A percentile compares a stretch with the other conserved stretches of the same genome.
Evolutionary conservation across 768 basidiomycete species (phyloP).

Genomic region (Collybia nuda): DNA sequence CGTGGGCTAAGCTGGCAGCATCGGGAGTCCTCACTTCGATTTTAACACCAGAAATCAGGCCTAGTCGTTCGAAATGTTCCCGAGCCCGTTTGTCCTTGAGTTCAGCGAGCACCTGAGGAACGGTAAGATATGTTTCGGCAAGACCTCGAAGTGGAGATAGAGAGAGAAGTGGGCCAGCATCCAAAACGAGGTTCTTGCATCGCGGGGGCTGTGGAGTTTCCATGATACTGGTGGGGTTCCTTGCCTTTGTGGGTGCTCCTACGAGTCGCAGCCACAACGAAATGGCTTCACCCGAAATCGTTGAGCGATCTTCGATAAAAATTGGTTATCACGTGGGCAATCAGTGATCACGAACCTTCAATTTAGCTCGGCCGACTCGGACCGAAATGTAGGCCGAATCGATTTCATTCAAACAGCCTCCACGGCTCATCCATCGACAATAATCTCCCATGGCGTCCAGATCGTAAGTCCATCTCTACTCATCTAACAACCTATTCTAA

Average conservation of each 20-base stretch:
- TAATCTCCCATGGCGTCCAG: slow-evolving; percentile 35
- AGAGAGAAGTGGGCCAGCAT: slow-evolving; percentile 91
- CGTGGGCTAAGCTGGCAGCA: slow-evolving; percentile 63
- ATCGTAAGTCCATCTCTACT: slow-evolving; percentile 32
- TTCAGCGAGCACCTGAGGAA: slow-evolving; percentile 88
- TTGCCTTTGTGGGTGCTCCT: not conserved
- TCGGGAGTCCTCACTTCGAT: slow-evolving; percentile 72
- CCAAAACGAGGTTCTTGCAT: slow-evolving; percentile 84
- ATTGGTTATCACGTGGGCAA: slow-evolving; percentile 12
- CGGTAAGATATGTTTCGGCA: slow-evolving; percentile 82
- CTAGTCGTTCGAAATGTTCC: slow-evolving; percentile 82
- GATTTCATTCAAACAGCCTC: slow-evolving; percentile 8
- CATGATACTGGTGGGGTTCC: slow-evolving; percentile 10
- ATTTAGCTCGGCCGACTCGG: slow-evolving; percentile 9
- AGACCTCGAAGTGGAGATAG: slow-evolving; percentile 88
- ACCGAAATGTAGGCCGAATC: slow-evolving; percentile 8
- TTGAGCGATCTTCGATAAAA: slow-evolving; percentile 13
- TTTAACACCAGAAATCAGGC: slow-evolving; percentile 72
- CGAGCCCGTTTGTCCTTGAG: slow-evolving; percentile 85
- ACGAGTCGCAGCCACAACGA: not conserved
- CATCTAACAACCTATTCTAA: not conserved
- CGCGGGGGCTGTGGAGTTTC: slow-evolving; percentile 31
- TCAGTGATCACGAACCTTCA: not conserved
- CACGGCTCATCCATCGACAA: not conserved
- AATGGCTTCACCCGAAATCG: not conserved